phyloP scores from a whole-genome alignment of 108 stramenopile species.

The Chaetoceros tenuissimus region DNA sequence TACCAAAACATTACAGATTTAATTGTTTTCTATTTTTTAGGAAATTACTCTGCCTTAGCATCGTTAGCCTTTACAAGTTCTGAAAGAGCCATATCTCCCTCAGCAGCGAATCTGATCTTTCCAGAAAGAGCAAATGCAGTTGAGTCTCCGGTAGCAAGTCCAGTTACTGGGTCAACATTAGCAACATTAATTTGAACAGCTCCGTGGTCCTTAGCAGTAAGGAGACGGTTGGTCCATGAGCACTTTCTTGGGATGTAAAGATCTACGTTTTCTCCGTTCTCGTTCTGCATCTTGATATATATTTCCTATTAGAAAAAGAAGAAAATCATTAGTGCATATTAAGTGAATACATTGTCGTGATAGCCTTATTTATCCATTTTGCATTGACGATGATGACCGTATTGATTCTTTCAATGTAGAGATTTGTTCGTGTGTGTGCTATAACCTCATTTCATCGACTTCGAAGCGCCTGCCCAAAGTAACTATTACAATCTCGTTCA shows the following conservation, averaged over 20 bases:
- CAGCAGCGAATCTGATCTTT: slow-evolving; percentile 87
- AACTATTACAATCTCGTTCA: no score
- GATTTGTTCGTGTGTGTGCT: no score
- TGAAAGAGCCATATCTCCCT: slow-evolving; percentile 89
- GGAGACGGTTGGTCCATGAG: slow-evolving; percentile 92
- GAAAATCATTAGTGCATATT: no score
- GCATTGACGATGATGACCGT: no score
- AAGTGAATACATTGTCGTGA: no score
- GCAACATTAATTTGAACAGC: slow-evolving; percentile 96
- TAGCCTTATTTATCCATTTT: no score
- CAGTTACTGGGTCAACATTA: slow-evolving; percentile 91
- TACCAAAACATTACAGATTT: no score
- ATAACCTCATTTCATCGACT: no score
- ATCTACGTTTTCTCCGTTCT: slow-evolving; percentile 91
- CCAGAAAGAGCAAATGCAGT: slow-evolving; percentile 79
- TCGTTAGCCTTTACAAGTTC: slow-evolving; percentile 69
- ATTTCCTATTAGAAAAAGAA: not conserved
- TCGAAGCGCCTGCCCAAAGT: no score
- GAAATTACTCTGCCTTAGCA: slow-evolving; percentile 12
- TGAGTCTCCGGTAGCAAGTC: slow-evolving; percentile 78
- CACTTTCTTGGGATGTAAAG: slow-evolving; percentile 98
- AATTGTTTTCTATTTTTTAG: no score
- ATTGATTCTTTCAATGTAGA: no score
- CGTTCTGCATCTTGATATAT: slow-evolving; percentile 33
- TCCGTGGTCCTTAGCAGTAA: slow-evolving; percentile 91